Conservation (phyloP, 2,329 filamentous ascomycete species). For the Exophiala viscosa region DNA sequence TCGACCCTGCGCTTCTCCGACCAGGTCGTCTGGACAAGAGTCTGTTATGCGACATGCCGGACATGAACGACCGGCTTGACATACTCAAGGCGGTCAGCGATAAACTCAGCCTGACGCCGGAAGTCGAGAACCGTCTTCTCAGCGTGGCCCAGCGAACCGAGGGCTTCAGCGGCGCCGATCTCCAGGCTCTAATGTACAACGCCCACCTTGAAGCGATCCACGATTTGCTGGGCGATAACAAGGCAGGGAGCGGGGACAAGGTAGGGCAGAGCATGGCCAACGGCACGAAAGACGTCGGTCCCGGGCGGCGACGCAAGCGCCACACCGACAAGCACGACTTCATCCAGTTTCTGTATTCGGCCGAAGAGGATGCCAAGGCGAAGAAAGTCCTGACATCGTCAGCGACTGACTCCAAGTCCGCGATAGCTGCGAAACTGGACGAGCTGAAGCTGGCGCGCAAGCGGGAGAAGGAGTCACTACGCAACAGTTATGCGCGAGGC, state of each 20-base stretch:
- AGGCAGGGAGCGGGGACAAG: slow-evolving; percentile 31
- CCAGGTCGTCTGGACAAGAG: slow-evolving; percentile 93
- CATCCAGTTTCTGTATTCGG: slow-evolving; percentile 79
- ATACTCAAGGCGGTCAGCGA: slow-evolving; percentile 80
- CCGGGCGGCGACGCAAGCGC: slow-evolving; percentile 32
- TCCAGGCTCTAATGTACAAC: slow-evolving; percentile 93
- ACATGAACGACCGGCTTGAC: slow-evolving; percentile 74
- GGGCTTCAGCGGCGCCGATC: slow-evolving; percentile 88
- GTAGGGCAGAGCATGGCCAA: slow-evolving; percentile 23
- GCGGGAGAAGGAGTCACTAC: slow-evolving; percentile 24
- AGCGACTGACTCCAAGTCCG: slow-evolving; percentile 71
- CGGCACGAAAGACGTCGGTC: slow-evolving; percentile 32
- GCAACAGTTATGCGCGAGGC: slow-evolving; percentile 9
- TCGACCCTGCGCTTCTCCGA: slow-evolving; percentile 86
- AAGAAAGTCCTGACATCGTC: slow-evolving; percentile 42
- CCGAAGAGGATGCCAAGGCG: slow-evolving; percentile 49
- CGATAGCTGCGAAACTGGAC: slow-evolving; percentile 76
- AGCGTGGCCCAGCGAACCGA: slow-evolving; percentile 77
- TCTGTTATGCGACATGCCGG: slow-evolving; percentile 84
- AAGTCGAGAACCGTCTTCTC: slow-evolving; percentile 60
- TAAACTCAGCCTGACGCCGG: slow-evolving; percentile 70
- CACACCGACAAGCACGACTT: slow-evolving; percentile 53
- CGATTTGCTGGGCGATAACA: slow-evolving; percentile 68
- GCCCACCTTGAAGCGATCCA: slow-evolving; percentile 96
- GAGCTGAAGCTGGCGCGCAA: slow-evolving; percentile 67